Evolutionary conservation across 1,139 yeast genomes (phyloP).

Genomic region (Hemisphaericaspora subhashii): DNA sequence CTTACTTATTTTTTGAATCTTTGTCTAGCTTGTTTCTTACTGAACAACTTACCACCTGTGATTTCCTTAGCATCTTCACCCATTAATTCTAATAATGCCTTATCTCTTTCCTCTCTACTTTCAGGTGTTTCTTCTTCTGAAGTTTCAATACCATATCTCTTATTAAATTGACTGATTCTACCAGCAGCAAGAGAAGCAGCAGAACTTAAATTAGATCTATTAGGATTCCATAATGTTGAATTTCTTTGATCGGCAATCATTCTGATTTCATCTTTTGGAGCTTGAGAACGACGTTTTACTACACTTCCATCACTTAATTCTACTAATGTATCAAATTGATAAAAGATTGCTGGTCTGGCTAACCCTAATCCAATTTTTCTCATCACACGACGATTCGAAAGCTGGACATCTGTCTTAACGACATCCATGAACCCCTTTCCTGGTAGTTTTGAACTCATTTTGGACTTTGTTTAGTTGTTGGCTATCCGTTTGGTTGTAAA

Average conservation of each 20-base stretch:
- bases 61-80: constrained; percentile 64
- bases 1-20: constrained; percentile 20
- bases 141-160: constrained; percentile 60
- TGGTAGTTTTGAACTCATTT: neutral
- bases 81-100: constrained; percentile 55
- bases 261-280: constrained; percentile 83
- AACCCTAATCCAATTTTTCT: constrained; percentile 65
- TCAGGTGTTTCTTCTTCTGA: constrained; percentile 18
- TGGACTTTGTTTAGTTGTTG: too few relatives aligned
- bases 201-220: constrained; percentile 72
- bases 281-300: constrained; percentile 76
- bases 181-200: constrained; percentile 84
- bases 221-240: constrained; percentile 83
- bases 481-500: too few relatives aligned
- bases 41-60: constrained; percentile 58
- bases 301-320: constrained; percentile 95
- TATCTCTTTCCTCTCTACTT: constrained; percentile 35
- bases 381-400: constrained; percentile 53
- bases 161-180: constrained; percentile 79
- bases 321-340: constrained; percentile 83
- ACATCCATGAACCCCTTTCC: constrained; percentile 12
- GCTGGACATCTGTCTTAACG: constrained; percentile 39
- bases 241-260: constrained; percentile 89
- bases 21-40: constrained; percentile 45
- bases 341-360: constrained; percentile 89